Evolutionary conservation across 1,139 yeast species (phyloP), one percentile per base, ranked within the genome.

Genomic region (Pichia sp.): DNA sequence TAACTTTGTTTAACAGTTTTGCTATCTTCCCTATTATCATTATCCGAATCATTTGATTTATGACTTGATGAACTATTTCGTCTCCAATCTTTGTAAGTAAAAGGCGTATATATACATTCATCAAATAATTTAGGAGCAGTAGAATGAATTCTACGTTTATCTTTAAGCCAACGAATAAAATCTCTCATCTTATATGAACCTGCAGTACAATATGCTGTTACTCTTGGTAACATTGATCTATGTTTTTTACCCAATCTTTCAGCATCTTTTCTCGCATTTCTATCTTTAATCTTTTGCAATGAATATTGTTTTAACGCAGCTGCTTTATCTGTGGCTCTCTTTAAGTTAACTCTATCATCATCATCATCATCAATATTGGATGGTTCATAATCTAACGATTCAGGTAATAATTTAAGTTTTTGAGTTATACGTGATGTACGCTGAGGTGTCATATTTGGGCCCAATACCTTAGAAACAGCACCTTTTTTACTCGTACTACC

Each of bases 191-290:
- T 80, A 61, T 89, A 92, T 25, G 95, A 81, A 32, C 96, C 92
- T 37, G 97, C 89, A 0, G 97, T 90, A 66, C 97, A 90, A 61
- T 89, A 92, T 0, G 96, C 96, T 0, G 97, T 90, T 3, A 90
- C 97, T 55, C 98, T 70, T 1, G 98, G 95, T 43, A 85, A 68
- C 43, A 83, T 64, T 40, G 82, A 84, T 49, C 98, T 72, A 61
- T 92, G 97, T 54, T 86, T 85, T 59, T 89, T 90, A 6, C 97
- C 96, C 48, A 92, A 69, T 36, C 90, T 77, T 60, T 89, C 97
- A 1, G 98, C 98, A 70, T 92, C 97, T 54, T 82, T 83, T 53
- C 97, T 70, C 0, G 98, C 97, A 1, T 94, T 83, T n/a, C 84
- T 75, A 52, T 92, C 97, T 36, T 84, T 87, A 52, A 90, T 90